phyloP scores from a whole-genome alignment of 2,329 filamentous ascomycete species.

The Fusarium newnesense region DNA sequence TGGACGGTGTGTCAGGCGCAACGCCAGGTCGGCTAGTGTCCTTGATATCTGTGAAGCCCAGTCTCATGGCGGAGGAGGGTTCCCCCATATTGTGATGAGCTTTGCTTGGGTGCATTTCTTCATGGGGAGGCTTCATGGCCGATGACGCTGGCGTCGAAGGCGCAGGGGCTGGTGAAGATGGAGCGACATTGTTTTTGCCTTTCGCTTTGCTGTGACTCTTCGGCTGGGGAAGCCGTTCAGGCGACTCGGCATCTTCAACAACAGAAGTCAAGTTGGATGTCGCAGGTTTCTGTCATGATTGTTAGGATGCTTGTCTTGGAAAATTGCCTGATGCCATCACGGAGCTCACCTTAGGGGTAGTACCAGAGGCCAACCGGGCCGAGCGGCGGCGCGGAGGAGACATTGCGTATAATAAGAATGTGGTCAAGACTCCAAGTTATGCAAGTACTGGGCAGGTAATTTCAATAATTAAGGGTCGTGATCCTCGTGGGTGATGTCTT shows the following conservation, averaged over 20 bases:
- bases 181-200: conserved; percentile 43
- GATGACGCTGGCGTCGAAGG: conserved; percentile 71
- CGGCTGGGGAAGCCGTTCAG: conserved; percentile 42
- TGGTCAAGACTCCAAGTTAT: conserved; percentile 23
- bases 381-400: conserved; percentile 57
- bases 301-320: conserved; percentile 23
- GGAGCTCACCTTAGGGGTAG: conserved; percentile 50
- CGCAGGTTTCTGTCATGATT: conserved; percentile 44
- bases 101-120: conserved; percentile 93
- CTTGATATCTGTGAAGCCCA: conserved; percentile 83
- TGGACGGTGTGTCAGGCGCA: conserved; percentile 72
- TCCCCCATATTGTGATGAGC: conserved; percentile 80
- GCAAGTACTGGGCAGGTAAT: conserved; percentile 33
- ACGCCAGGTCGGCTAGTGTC: conserved; percentile 51
- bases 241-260: conserved; percentile 55
- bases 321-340: conserved; percentile 22
- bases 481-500: conserved; percentile 38
- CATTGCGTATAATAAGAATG: conserved; percentile 45
- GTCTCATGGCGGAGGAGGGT: conserved; percentile 80
- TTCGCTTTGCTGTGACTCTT: conserved; percentile 39
- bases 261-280: conserved; percentile 54
- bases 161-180: conserved; percentile 50
- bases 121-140: conserved; percentile 74
- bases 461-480: conserved; percentile 39
- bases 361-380: conserved; percentile 55